Conservation (phyloP, 352 stramenopile species). For the Phytophthora nicotianae region DNA sequence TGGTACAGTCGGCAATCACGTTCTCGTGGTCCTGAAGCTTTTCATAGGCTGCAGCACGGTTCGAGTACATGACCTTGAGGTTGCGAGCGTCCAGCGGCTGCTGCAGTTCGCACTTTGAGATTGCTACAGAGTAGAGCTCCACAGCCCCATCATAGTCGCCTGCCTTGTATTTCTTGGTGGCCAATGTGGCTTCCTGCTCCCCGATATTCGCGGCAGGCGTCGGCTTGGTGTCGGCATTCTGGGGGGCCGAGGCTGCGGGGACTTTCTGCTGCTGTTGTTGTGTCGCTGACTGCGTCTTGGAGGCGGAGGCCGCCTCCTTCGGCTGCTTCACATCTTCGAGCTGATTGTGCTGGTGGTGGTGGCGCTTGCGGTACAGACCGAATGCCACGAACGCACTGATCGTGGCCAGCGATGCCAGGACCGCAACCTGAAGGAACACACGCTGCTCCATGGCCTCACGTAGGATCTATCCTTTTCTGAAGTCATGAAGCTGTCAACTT, state of each 20-base stretch:
- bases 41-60: slow-evolving; percentile 78
- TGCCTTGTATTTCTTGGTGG: slow-evolving; percentile 83
- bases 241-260: slow-evolving; percentile 28
- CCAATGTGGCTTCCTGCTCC: slow-evolving; percentile 68
- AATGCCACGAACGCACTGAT: slow-evolving; percentile 68
- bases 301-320: slow-evolving; percentile 22
- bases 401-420: slow-evolving; percentile 74
- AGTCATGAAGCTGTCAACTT: not conserved
- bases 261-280: slow-evolving; percentile 36
- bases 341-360: slow-evolving; percentile 35
- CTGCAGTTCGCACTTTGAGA: slow-evolving; percentile 60
- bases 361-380: slow-evolving; percentile 50
- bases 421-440: slow-evolving; percentile 65
- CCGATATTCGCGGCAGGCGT: slow-evolving; percentile 38
- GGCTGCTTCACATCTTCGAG: slow-evolving; percentile 37
- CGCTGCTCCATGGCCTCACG: slow-evolving; percentile 47
- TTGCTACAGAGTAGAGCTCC: slow-evolving; percentile 72
- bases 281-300: slow-evolving; percentile 26
- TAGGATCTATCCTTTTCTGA: slow-evolving; percentile 12
- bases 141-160: slow-evolving; percentile 70
- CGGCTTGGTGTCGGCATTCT: slow-evolving; percentile 26
- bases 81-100: slow-evolving; percentile 71
- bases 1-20: slow-evolving; percentile 69
- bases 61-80: slow-evolving; percentile 89
- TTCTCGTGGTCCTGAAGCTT: slow-evolving; percentile 64